phyloP scores from a whole-genome alignment of 371 early-diverging fungal species.

The Nematocida homosporus region DNA sequence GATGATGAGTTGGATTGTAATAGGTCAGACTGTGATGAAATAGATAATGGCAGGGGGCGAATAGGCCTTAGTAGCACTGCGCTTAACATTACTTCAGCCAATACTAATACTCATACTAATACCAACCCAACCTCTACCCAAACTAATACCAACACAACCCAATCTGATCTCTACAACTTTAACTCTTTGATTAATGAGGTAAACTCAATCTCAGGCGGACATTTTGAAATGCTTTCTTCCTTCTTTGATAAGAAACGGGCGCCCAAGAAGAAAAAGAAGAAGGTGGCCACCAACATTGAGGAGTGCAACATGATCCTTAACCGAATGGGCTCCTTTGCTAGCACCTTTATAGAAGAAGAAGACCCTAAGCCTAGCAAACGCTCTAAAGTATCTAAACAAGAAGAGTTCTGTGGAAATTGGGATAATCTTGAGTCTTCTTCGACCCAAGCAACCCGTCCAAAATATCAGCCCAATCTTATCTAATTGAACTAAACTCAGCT shows the following conservation, averaged over 20 bases:
- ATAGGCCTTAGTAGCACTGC: background rate
- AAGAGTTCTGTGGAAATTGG: slow-evolving; percentile 50
- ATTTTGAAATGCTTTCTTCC: slow-evolving; percentile 20
- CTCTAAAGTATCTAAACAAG: background rate
- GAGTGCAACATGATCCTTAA: slow-evolving; percentile 39
- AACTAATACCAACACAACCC: background rate
- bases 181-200: slow-evolving; percentile 19
- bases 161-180: background rate
- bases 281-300: slow-evolving; percentile 2
- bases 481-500: too few species aligned
- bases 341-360: background rate
- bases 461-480: too few species aligned
- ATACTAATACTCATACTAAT: slow-evolving; percentile 8
- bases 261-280: slow-evolving; percentile 15
- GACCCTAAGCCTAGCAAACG: background rate
- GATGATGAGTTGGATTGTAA: slow-evolving; percentile 1
- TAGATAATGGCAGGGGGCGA: background rate
- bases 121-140: background rate
- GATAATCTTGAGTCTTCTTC: too few species aligned
- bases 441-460: too few species aligned
- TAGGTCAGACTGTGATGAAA: background rate
- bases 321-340: background rate
- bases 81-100: background rate
- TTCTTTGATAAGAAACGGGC: background rate
- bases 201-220: background rate